Conservation (phyloP, 257 asterid genomes). For the Fraxinus cuspidata region DNA sequence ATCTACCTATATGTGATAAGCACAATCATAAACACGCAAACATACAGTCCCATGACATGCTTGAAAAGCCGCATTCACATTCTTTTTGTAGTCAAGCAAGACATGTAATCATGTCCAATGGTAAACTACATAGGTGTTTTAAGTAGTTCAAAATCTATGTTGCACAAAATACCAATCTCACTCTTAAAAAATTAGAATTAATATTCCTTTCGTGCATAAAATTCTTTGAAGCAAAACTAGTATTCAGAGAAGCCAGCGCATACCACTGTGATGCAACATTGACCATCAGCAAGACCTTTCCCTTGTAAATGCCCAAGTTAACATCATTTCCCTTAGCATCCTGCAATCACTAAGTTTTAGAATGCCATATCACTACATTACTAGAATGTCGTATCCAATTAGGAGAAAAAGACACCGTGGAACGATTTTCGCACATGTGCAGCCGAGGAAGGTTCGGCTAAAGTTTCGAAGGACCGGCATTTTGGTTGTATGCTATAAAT, state of each 20-base stretch:
- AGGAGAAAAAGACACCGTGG: not conserved
- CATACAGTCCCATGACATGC: not conserved
- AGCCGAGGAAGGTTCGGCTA: not conserved
- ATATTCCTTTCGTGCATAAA: not conserved
- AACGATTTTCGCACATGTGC: not conserved
- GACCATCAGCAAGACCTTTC: conserved; percentile 53
- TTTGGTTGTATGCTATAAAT: not conserved
- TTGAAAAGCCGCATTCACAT: not conserved
- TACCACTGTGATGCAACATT: conserved; percentile 54
- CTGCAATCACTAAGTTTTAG: conserved; percentile 32
- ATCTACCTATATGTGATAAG: not conserved
- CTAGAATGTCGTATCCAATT: not conserved
- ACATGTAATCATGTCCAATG: conserved; percentile 1
- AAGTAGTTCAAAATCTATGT: not conserved
- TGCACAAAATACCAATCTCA: not conserved
- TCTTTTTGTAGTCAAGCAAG: not conserved
- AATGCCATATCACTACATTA: not conserved
- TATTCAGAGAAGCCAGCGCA: conserved; percentile 1
- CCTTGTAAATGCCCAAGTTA: conserved; percentile 58
- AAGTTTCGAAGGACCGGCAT: not conserved
- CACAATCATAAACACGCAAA: not conserved
- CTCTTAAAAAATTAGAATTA: not conserved
- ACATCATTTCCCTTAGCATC: conserved; percentile 51
- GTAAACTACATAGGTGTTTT: not conserved
- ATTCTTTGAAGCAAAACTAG: not conserved